phyloP scores from a whole-genome alignment of 345 rosid species.

The Aquilaria sinensis region DNA sequence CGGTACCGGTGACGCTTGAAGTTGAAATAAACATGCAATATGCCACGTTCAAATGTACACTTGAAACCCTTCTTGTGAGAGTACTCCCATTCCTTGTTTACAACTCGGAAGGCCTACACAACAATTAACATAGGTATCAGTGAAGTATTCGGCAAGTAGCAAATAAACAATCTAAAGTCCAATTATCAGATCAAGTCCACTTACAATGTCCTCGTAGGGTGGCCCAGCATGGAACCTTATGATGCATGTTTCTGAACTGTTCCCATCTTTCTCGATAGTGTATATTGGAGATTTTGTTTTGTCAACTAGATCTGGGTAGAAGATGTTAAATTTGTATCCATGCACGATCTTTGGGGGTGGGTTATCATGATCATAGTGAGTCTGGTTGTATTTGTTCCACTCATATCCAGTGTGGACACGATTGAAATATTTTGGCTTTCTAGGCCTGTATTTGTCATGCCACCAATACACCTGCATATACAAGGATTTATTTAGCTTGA shows the following conservation, averaged over 20 bases:
- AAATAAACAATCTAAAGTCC: neutral
- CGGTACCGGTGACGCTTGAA: slow-evolving; percentile 90
- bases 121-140: slow-evolving; percentile 5
- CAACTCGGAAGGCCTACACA: slow-evolving; percentile 75
- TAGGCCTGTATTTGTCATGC: slow-evolving; percentile 95
- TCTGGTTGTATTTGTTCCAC: slow-evolving; percentile 96
- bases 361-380: slow-evolving; percentile 93
- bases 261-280: slow-evolving; percentile 81
- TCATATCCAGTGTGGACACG: slow-evolving; percentile 98
- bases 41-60: slow-evolving; percentile 92
- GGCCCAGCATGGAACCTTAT: slow-evolving; percentile 95
- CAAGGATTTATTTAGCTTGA: neutral
- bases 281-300: slow-evolving; percentile 74
- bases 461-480: slow-evolving; percentile 84
- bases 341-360: slow-evolving; percentile 96
- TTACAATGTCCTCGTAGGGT: slow-evolving; percentile 89
- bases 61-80: slow-evolving; percentile 97
- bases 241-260: slow-evolving; percentile 72
- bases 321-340: slow-evolving; percentile 91
- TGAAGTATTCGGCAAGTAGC: neutral
- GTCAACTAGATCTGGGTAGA: slow-evolving; percentile 92
- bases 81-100: slow-evolving; percentile 97
- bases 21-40: slow-evolving; percentile 83
- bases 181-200: slow-evolving; percentile 15
- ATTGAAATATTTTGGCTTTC: slow-evolving; percentile 94